Percentiles rank a stretch among this genome's conserved stretches.
These are phyloP conservation scores for Babesia gibsoni DNA, from an alignment of 169 alveolate species.

Conservation along the genomic window DNA sequence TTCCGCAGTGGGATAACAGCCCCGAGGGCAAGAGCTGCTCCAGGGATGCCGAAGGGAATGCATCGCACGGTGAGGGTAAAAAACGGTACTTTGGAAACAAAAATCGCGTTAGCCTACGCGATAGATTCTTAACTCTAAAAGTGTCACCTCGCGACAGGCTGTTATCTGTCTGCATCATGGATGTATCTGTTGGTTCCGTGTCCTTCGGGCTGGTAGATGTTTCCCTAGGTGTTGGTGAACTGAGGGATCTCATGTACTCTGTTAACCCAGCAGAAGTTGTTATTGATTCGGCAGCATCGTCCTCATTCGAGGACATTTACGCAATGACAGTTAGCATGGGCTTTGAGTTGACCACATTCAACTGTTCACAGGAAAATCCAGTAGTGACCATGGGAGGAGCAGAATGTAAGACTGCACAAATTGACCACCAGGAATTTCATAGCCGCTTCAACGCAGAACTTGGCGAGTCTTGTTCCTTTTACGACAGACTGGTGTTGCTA, in stretches of 20 bases:
- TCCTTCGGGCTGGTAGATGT: conserved; percentile 16
- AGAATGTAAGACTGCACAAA: conserved; percentile 72
- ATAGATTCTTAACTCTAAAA: too few species aligned
- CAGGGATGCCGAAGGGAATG: too few species aligned
- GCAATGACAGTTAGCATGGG: conserved; percentile 1
- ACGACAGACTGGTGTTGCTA: conserved; percentile 38
- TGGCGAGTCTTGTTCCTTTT: conserved; percentile 33
- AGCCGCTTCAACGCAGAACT: conserved; percentile 63
- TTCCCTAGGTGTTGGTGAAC: conserved; percentile 10
- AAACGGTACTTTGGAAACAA: too few species aligned
- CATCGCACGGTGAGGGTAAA: too few species aligned
- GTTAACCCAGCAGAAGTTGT: conserved; percentile 81
- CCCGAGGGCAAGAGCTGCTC: too few species aligned
- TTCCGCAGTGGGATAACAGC: too few species aligned
- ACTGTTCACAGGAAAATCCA: conserved; percentile 9
- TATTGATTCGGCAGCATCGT: conserved; percentile 4
- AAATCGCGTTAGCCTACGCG: too few species aligned
- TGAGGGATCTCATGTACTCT: conserved; percentile 76
- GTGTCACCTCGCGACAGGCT: not conserved
- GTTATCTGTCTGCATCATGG: conserved; percentile 25
- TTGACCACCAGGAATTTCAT: conserved; percentile 74
- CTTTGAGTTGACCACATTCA: conserved; percentile 21
- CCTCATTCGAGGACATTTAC: not conserved
- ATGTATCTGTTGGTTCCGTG: conserved; percentile 45
- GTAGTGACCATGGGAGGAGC: conserved; percentile 32